Evolutionary conservation across 164 flowering plant genomes (phyloP).

Genomic region (Liriodendron chinense): DNA sequence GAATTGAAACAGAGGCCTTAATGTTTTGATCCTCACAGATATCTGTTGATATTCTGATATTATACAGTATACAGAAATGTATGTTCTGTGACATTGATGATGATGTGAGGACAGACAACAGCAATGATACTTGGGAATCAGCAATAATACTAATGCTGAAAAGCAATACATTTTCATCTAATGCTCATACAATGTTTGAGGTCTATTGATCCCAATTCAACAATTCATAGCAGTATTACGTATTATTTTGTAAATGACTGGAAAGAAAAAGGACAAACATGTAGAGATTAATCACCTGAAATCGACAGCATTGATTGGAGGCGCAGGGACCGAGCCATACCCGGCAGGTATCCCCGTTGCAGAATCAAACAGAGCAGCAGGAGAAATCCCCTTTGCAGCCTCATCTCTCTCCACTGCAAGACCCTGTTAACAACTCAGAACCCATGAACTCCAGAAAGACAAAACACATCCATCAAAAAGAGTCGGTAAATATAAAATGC

Average conservation of each 20-base stretch:
- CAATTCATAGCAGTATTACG: too few relatives aligned
- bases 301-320: conserved; percentile 52
- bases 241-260: neutral
- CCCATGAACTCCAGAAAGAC: conserved; percentile 8
- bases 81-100: too few relatives aligned
- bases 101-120: too few relatives aligned
- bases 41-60: too few relatives aligned
- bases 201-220: too few relatives aligned
- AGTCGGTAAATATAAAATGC: neutral
- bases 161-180: neutral
- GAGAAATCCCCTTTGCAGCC: conserved; percentile 39
- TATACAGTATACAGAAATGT: too few relatives aligned
- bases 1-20: too few relatives aligned
- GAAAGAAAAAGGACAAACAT: neutral
- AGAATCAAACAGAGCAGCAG: conserved; percentile 41
- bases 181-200: too few relatives aligned
- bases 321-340: conserved; percentile 56
- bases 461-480: neutral
- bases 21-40: too few relatives aligned
- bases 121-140: too few relatives aligned
- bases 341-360: conserved; percentile 36
- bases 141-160: neutral
- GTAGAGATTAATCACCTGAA: conserved; percentile 42
- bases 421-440: conserved; percentile 67
- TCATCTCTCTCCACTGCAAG: conserved; percentile 87